A percentile compares a stretch with the other conserved stretches of the same genome.
phyloP scores from a whole-genome alignment of 805 yeast species.

The Candida ascalaphidarum region DNA sequence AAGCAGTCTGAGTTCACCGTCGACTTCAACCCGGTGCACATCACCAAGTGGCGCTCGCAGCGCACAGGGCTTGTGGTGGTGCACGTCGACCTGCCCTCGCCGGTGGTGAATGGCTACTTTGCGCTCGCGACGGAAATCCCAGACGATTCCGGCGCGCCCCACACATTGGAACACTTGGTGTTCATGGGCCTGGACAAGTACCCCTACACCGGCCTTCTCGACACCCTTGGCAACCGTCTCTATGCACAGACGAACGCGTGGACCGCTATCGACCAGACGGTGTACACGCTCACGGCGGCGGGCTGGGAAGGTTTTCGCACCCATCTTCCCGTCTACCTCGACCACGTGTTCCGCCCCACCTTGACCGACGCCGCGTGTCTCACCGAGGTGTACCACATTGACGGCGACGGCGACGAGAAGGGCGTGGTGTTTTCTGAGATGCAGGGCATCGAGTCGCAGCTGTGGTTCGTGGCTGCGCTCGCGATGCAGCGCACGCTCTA shows the following conservation, averaged over 20 bases:
- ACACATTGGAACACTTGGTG: conserved; percentile 87
- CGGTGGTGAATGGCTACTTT: conserved; percentile 87
- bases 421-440: conserved; percentile 97
- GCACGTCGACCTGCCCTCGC: conserved; percentile 71
- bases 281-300: conserved; percentile 82
- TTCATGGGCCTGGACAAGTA: conserved; percentile 89
- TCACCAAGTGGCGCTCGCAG: conserved; percentile 69
- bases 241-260: conserved; percentile 91
- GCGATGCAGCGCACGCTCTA: conserved; percentile 53
- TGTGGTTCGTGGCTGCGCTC: conserved; percentile 58
- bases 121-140: conserved; percentile 91
- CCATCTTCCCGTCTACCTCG: conserved; percentile 81
- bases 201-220: conserved; percentile 89
- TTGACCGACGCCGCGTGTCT: conserved; percentile 83
- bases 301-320: conserved; percentile 93
- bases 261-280: conserved; percentile 95
- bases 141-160: conserved; percentile 89
- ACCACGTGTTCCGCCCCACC: conserved; percentile 79
- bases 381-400: conserved; percentile 93
- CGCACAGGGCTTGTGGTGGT: conserved; percentile 81
- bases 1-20: conserved; percentile 44
- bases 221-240: conserved; percentile 74
- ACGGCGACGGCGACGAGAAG: conserved; percentile 82
- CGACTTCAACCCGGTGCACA: conserved; percentile 64
- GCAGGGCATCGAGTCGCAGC: conserved; percentile 84